phyloP scores from a whole-genome alignment of 2,329 filamentous ascomycete genomes.

The Apiospora pterosperma region DNA sequence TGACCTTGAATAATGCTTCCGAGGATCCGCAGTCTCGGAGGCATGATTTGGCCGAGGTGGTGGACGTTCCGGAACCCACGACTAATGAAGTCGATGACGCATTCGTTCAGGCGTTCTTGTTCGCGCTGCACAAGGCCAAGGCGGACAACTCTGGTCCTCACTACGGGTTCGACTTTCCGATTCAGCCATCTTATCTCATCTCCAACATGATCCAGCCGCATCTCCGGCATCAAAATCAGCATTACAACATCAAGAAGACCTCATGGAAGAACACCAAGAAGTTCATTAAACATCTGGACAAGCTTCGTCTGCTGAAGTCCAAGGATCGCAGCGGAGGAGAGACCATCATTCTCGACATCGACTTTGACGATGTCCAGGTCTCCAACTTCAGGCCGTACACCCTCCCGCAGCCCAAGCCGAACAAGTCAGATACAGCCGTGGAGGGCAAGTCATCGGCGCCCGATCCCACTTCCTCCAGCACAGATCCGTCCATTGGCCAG shows the following conservation, averaged over 20 bases:
- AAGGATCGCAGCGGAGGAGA: slow-evolving; percentile 65
- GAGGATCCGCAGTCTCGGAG: background rate
- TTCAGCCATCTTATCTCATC: slow-evolving; percentile 62
- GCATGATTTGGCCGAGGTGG: slow-evolving; percentile 17
- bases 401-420: slow-evolving; percentile 44
- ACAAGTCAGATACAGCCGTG: background rate
- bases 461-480: background rate
- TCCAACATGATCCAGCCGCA: slow-evolving; percentile 64
- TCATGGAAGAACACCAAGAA: slow-evolving; percentile 69
- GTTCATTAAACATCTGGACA: slow-evolving; percentile 66
- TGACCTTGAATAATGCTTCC: background rate
- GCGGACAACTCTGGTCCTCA: slow-evolving; percentile 47
- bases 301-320: slow-evolving; percentile 57
- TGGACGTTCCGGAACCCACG: slow-evolving; percentile 48
- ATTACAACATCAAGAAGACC: slow-evolving; percentile 66
- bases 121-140: slow-evolving; percentile 57
- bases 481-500: slow-evolving; percentile 7
- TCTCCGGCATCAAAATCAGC: slow-evolving; percentile 56
- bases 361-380: slow-evolving; percentile 55
- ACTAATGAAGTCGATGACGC: slow-evolving; percentile 65
- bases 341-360: slow-evolving; percentile 60
- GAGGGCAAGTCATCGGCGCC: background rate
- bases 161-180: slow-evolving; percentile 57
- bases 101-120: slow-evolving; percentile 62
- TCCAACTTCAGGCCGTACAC: slow-evolving; percentile 58